Evolutionary conservation across 257 asterid genomes (phyloP), one percentile per base, ranked within the genome.

Genomic region (Fraxinus quadrangulata): DNA sequence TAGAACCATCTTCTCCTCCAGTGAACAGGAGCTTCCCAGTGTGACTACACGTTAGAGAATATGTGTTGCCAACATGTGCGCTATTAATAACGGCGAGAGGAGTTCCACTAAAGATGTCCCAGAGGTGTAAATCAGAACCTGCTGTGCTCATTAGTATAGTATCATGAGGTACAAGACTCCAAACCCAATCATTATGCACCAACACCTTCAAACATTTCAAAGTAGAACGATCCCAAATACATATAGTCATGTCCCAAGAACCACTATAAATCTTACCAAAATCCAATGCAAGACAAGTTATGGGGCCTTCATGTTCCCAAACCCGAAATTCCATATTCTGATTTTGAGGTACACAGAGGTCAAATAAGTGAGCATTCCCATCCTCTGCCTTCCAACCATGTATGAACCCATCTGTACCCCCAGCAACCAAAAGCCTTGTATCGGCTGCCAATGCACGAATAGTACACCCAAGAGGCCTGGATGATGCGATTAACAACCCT

Each of bases 181-280:
- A 93, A 45, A 96, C 96, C 99, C 99, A 96, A 80, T 96, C 99
- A 73, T 84, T 85, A 40, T 96, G 98, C 82, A 84, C 73, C 85
- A 95, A 70, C 73, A 90, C 86, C 23, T 88, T 86, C 90, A 89
- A 72, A 79, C 99, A 93, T 80, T 86, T 84, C 80, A 91, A 81
- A 71, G 92, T 79, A 63, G 84, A 75, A 54, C 98, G 90, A 70
- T 93, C 99, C 98, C 97, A 93, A 47, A 91, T 80, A 68, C 97
- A 94, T 2, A 95, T 76, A 24, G 91, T 90, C 99, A 93, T 95
- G 85, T 95, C 99, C 99, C 99, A 95, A 5, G 99, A 95, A 65
- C 98, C 96, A 76, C 99, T 95, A 61, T 91, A 95, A 75, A 95
- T 95, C 84, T 83, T 92, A 75, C 79, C 77, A 59, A 84, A 82